Conservation (phyloP, 176 grass and related monocot species). For the Avena eriantha region DNA sequence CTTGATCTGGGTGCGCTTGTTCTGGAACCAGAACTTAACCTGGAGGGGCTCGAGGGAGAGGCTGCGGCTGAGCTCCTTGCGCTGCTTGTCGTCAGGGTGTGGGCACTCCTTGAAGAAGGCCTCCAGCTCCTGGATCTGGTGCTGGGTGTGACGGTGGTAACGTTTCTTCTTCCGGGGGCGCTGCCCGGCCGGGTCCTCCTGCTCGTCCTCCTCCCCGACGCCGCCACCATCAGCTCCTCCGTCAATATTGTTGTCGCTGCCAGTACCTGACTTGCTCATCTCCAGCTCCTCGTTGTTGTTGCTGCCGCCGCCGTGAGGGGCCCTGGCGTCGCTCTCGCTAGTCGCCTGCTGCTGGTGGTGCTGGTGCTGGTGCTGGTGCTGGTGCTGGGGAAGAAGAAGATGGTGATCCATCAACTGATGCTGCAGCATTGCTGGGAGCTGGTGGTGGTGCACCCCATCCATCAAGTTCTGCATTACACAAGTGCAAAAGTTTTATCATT, state of each 20-base stretch:
- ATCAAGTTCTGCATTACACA: conserved; percentile 50
- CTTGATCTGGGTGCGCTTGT: conserved; percentile 99
- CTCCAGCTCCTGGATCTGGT: conserved; percentile 93
- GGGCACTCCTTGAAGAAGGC: conserved; percentile 97
- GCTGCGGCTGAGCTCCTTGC: conserved; percentile 82
- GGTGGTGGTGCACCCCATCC: conserved; percentile 52
- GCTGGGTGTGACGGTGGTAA: conserved; percentile 95
- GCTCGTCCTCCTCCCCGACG: conserved; percentile 49
- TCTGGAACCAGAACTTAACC: conserved; percentile 99
- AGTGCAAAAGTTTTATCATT: neutral
- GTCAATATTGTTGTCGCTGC: conserved; percentile 65
- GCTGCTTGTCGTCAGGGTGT: conserved; percentile 94
- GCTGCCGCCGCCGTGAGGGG: conserved; percentile 44
- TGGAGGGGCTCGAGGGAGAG: conserved; percentile 87
- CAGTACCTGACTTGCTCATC: conserved; percentile 75
- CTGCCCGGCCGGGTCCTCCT: conserved; percentile 69
- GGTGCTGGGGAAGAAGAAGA: conserved; percentile 57
- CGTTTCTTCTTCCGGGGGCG: conserved; percentile 93
- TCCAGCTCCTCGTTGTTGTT: conserved; percentile 43
- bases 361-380: conserved; percentile 54
- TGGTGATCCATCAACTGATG: conserved; percentile 53
- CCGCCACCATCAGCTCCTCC: conserved; percentile 39
- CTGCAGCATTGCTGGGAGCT: conserved; percentile 41
- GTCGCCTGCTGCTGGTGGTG: conserved; percentile 35
- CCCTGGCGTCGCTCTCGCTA: conserved; percentile 52